phyloP scores from a whole-genome alignment of 495 filamentous ascomycete genomes.

The Stereocaulon alpinum region DNA sequence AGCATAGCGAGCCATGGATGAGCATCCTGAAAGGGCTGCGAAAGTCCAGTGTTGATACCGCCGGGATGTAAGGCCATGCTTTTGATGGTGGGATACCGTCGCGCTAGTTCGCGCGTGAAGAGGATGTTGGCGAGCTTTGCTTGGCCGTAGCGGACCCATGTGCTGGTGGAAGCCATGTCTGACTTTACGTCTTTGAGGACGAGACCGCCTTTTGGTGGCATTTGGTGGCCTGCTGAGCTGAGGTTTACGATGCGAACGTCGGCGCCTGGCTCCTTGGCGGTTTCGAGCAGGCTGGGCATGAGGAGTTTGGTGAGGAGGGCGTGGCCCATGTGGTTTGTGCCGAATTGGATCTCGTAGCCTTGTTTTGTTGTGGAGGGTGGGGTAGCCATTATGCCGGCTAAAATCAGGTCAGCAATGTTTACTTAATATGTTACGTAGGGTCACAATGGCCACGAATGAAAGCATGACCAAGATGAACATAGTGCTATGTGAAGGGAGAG shows the following conservation, averaged over 20 bases:
- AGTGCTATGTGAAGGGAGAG: too few relatives aligned
- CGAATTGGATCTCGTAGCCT: conserved; percentile 61
- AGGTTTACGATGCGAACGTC: conserved; percentile 41
- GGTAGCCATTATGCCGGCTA: conserved; percentile 50
- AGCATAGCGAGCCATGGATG: conserved; percentile 25
- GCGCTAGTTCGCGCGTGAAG: conserved; percentile 48
- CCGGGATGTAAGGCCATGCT: conserved; percentile 57
- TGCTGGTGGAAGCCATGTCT: conserved; percentile 32
- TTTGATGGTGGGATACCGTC: conserved; percentile 44
- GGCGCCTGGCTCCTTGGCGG: conserved; percentile 29
- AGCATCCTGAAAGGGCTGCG: conserved; percentile 24
- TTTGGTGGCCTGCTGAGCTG: conserved; percentile 31
- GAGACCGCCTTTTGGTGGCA: conserved; percentile 24
- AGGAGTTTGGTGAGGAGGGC: conserved; percentile 55
- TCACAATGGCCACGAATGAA: too few relatives aligned
- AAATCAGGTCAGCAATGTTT: not conserved
- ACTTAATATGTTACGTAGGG: not conserved
- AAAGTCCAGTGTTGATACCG: conserved; percentile 45
- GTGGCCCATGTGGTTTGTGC: conserved; percentile 62
- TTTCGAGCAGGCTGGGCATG: conserved; percentile 45
- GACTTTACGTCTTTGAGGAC: conserved; percentile 16
- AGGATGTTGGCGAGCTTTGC: conserved; percentile 63
- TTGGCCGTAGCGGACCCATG: conserved; percentile 50
- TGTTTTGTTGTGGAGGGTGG: conserved; percentile 41
- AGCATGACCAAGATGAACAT: too few relatives aligned